These are phyloP conservation scores for Rhizoclosmatium sp. DNA, from an alignment of 192 early-diverging fungal species.

Conservation along the genomic window DNA sequence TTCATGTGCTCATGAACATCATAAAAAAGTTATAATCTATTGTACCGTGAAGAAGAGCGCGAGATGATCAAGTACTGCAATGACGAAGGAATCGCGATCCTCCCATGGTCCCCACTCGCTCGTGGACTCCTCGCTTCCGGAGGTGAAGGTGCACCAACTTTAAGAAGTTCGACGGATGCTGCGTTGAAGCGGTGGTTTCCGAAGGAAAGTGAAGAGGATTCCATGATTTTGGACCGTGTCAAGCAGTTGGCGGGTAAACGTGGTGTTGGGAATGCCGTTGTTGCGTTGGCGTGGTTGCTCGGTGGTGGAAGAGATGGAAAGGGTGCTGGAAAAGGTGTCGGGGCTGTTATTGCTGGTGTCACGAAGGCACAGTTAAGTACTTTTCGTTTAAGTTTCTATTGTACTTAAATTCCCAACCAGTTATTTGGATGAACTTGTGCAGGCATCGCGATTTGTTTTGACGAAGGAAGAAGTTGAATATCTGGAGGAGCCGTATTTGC, in stretches of 20 bases:
- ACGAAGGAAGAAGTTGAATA: slow-evolving; percentile 38
- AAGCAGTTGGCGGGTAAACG: slow-evolving; percentile 48
- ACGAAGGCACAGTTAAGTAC: slow-evolving; percentile 29
- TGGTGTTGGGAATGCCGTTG: slow-evolving; percentile 50
- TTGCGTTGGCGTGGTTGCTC: slow-evolving; percentile 56
- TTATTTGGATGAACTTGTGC: slow-evolving; percentile 28
- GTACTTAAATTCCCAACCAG: not conserved
- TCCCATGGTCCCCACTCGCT: slow-evolving; percentile 66
- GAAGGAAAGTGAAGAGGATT: slow-evolving; percentile 41
- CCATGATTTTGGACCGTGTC: slow-evolving; percentile 43
- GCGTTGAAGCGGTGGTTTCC: slow-evolving; percentile 24
- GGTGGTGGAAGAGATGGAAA: slow-evolving; percentile 32
- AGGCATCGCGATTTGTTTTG: slow-evolving; percentile 22
- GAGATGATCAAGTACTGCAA: slow-evolving; percentile 60
- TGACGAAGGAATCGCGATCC: slow-evolving; percentile 53
- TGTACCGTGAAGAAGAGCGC: slow-evolving; percentile 66
- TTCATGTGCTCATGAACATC: not conserved
- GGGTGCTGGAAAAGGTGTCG: slow-evolving; percentile 20
- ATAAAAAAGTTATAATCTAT: slow-evolving; percentile 41
- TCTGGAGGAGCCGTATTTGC: slow-evolving; percentile 36
- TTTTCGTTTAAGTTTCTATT: not conserved
- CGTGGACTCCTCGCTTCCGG: slow-evolving; percentile 57
- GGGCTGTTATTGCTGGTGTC: slow-evolving; percentile 19
- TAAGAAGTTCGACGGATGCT: slow-evolving; percentile 18
- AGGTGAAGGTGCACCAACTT: slow-evolving; percentile 3